phyloP scores from a whole-genome alignment of 345 rosid species.

The Zanthoxylum bungeanum region DNA sequence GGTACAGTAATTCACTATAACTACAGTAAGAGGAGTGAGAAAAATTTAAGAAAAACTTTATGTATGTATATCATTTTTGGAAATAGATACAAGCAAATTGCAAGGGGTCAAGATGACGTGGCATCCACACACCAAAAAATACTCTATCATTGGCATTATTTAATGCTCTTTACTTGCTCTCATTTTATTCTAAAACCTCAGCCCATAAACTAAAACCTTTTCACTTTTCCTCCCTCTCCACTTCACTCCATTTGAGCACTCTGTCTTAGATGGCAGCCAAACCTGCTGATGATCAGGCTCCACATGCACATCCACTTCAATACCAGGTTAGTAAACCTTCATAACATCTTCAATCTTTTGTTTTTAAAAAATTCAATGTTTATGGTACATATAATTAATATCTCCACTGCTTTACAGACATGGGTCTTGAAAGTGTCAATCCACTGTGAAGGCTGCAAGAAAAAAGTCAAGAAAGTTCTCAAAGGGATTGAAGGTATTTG shows the following conservation, averaged over 20 bases:
- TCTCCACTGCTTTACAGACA: slow-evolving; percentile 37
- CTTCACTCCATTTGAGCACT: slow-evolving; percentile 4
- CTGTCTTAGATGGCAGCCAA: slow-evolving; percentile 34
- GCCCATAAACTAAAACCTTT: neutral
- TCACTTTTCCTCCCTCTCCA: neutral
- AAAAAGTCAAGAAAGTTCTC: slow-evolving; percentile 66
- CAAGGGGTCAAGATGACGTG: slow-evolving; percentile 15
- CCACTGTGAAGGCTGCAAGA: slow-evolving; percentile 79
- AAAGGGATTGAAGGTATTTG: slow-evolving; percentile 56
- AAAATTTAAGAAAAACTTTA: too few relatives aligned
- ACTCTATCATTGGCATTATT: neutral
- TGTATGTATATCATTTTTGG: neutral
- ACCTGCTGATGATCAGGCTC: slow-evolving; percentile 27
- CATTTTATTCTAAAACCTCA: neutral
- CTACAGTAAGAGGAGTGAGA: too few relatives aligned
- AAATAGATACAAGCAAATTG: neutral
- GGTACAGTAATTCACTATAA: too few relatives aligned
- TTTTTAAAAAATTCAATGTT: too few relatives aligned
- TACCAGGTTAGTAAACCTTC: slow-evolving; percentile 33
- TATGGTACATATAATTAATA: too few relatives aligned
- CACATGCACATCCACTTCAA: slow-evolving; percentile 32
- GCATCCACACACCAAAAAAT: slow-evolving; percentile 20
- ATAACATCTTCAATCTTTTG: neutral
- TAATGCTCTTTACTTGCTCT: neutral
- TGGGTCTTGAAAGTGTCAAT: slow-evolving; percentile 63